phyloP scores from a whole-genome alignment of 2,329 filamentous ascomycete genomes.

The Verticillium longisporum region DNA sequence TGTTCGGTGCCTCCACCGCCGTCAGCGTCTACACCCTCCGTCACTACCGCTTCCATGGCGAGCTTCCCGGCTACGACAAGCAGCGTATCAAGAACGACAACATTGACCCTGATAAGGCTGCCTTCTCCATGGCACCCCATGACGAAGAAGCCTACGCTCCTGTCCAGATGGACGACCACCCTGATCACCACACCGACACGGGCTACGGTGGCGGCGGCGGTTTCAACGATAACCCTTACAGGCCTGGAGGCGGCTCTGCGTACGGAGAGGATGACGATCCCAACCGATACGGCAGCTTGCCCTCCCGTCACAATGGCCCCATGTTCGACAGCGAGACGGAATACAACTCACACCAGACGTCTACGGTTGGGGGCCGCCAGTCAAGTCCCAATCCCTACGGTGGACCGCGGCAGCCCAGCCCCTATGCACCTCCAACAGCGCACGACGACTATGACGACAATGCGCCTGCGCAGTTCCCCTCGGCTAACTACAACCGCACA shows the following conservation, averaged over 20 bases:
- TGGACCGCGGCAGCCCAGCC: slow-evolving; percentile 9
- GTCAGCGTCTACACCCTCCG: slow-evolving; percentile 54
- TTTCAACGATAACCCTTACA: slow-evolving; percentile 29
- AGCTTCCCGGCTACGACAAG: slow-evolving; percentile 54
- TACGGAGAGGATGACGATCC: slow-evolving; percentile 27
- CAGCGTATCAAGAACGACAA: slow-evolving; percentile 36
- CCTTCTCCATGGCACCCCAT: slow-evolving; percentile 61
- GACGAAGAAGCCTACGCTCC: slow-evolving; percentile 60
- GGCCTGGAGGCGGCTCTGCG: slow-evolving; percentile 16
- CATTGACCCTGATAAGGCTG: slow-evolving; percentile 63
- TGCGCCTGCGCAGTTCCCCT: slow-evolving; percentile 46
- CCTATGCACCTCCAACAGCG: slow-evolving; percentile 32
- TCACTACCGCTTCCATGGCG: slow-evolving; percentile 56
- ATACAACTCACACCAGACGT: slow-evolving; percentile 32
- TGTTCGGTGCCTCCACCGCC: slow-evolving; percentile 45
- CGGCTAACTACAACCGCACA: slow-evolving; percentile 47
- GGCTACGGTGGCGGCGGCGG: slow-evolving; percentile 20
- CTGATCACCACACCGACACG: slow-evolving; percentile 31
- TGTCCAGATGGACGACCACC: slow-evolving; percentile 49
- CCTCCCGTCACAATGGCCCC: slow-evolving; percentile 26
- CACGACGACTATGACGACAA: slow-evolving; percentile 35
- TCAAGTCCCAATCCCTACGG: slow-evolving; percentile 12
- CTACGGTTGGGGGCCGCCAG: slow-evolving; percentile 19
- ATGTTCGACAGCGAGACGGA: slow-evolving; percentile 45
- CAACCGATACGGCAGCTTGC: slow-evolving; percentile 30